Conservation (phyloP, 2,329 filamentous ascomycete species). For the Venturia nashicola region DNA sequence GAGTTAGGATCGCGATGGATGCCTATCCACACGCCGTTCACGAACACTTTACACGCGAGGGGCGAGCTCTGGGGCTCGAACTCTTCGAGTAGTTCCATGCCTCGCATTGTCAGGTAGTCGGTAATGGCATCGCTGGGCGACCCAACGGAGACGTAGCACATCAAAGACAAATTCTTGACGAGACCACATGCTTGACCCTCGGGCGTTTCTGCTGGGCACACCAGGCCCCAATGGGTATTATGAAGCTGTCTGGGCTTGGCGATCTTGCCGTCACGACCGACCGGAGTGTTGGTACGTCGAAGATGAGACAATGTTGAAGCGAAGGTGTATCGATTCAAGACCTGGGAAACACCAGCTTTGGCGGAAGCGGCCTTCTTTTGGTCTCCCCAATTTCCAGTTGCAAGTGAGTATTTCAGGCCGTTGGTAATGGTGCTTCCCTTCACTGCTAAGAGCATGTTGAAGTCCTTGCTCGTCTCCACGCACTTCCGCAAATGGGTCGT, state of each 20-base stretch:
- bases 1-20: constrained; percentile 82
- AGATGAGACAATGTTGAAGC: constrained; percentile 94
- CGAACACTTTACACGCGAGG: constrained; percentile 92
- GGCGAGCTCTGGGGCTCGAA: constrained; percentile 59
- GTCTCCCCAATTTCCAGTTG: constrained; percentile 98
- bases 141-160: constrained; percentile 97
- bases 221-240: constrained; percentile 96
- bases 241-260: constrained; percentile 96
- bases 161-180: constrained; percentile 93
- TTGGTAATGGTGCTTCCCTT: constrained; percentile 87
- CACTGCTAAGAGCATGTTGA: constrained; percentile 81
- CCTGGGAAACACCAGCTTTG: constrained; percentile 94
- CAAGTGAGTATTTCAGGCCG: constrained; percentile 89
- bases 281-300: constrained; percentile 92
- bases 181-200: constrained; percentile 97
- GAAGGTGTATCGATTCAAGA: constrained; percentile 95
- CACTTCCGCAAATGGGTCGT: constrained; percentile 85
- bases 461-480: constrained; percentile 78
- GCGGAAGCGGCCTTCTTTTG: constrained; percentile 96
- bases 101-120: constrained; percentile 89
- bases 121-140: constrained; percentile 82
- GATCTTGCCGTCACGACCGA: constrained; percentile 94
- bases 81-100: constrained; percentile 94
- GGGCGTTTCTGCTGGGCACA: constrained; percentile 93
- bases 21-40: constrained; percentile 97